Evolutionary conservation across 495 filamentous ascomycete species (phyloP).

Genomic region (Trichoderma reesei): DNA sequence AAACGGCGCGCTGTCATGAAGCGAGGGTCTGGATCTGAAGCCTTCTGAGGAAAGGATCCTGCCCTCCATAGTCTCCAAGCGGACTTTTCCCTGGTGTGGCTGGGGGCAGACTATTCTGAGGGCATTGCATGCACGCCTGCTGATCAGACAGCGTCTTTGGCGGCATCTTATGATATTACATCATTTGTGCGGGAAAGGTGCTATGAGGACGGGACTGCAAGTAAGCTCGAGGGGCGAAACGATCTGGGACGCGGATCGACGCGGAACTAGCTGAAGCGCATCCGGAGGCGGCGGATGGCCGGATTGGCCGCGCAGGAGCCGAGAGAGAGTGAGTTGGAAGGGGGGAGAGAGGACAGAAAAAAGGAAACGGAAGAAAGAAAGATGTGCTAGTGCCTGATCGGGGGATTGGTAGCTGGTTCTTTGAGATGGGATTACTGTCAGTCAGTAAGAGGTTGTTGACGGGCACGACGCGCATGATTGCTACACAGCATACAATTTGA

Average conservation of each 20-base stretch:
- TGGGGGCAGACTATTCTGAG: neutral
- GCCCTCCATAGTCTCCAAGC: no score
- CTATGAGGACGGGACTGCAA: neutral
- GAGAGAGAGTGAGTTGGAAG: neutral
- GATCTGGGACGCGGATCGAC: neutral
- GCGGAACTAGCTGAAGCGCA: neutral
- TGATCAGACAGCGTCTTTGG: neutral
- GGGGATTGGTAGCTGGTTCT: neutral
- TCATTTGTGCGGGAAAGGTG: neutral
- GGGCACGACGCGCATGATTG: no score
- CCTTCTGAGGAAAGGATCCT: neutral
- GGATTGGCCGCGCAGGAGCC: neutral
- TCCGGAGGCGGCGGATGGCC: conserved; percentile 3
- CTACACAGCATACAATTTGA: no score
- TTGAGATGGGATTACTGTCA: neutral
- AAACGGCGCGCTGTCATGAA: neutral
- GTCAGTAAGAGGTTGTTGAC: no score
- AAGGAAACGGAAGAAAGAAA: neutral
- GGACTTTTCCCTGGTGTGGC: neutral
- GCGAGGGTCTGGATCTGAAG: neutral
- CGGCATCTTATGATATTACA: neutral
- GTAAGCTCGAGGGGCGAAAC: neutral
- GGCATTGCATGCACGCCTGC: neutral
- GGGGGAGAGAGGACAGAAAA: neutral
- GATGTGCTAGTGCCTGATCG: neutral